Conservation (phyloP, 371 early-diverging fungal genomes). For the Gilbertella persicaria region DNA sequence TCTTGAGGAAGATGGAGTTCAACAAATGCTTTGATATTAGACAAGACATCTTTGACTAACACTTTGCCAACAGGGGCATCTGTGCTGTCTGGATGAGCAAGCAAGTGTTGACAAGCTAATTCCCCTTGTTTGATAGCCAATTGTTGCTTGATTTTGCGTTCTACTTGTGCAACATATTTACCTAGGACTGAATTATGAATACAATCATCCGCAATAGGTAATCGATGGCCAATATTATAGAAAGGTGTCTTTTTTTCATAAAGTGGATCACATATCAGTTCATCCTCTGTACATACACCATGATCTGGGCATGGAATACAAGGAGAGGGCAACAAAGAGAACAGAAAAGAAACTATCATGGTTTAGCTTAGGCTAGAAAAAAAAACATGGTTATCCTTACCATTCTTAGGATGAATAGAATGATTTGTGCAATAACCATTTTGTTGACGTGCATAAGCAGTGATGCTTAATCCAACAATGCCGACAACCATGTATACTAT, state of each 20-base stretch:
- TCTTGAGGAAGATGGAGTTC: neutral
- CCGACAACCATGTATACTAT: neutral
- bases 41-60: conserved; percentile 3
- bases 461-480: conserved; percentile 3
- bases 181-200: conserved; percentile 17
- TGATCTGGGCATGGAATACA: conserved; percentile 31
- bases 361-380: too few species aligned
- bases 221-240: conserved; percentile 9
- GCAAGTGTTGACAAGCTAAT: conserved; percentile 6
- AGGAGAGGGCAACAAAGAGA: conserved; percentile 11
- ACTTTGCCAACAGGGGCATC: neutral
- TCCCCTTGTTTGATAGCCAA: conserved; percentile 21
- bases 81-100: neutral
- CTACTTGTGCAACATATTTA: conserved; percentile 14
- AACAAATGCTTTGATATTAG: neutral
- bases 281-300: conserved; percentile 18
- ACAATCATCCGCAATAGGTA: conserved; percentile 29
- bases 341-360: neutral
- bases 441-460: conserved; percentile 9
- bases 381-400: too few species aligned
- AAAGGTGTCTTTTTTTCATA: conserved; percentile 18
- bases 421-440: conserved; percentile 20
- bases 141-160: conserved; percentile 12
- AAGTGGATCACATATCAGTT: conserved; percentile 17
- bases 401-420: neutral